Percentiles rank a stretch among this genome's conserved stretches.
Evolutionary conservation across 2,329 filamentous ascomycete species (phyloP).

Genomic region (Elsinoe batatas): DNA sequence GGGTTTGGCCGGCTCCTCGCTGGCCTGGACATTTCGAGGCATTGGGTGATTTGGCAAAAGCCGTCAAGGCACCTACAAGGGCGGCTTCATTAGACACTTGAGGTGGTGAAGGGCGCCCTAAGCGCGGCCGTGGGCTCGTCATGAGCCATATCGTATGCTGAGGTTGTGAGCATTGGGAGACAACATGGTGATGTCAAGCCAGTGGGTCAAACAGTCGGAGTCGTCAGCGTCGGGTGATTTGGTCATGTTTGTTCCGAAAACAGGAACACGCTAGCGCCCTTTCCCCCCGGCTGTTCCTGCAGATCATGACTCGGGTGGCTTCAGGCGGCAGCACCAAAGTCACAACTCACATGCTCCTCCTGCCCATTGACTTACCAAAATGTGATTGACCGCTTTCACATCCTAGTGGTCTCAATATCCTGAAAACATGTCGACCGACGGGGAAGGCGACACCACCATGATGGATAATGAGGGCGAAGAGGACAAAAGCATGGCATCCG

Average conservation of each 20-base stretch:
- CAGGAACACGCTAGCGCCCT: background rate
- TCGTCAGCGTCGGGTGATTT: background rate
- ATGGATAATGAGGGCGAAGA: slow-evolving; percentile 39
- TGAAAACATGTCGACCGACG: slow-evolving; percentile 14
- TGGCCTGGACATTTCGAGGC: background rate
- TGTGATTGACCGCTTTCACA: background rate
- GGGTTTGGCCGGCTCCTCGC: background rate
- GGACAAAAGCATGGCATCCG: slow-evolving; percentile 32
- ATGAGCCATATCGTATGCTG: slow-evolving; percentile 11
- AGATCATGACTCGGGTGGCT: slow-evolving; percentile 8
- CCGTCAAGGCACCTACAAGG: slow-evolving; percentile 8
- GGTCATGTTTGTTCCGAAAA: background rate
- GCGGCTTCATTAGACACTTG: slow-evolving; percentile 8
- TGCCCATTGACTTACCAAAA: background rate
- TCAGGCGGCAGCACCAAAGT: background rate
- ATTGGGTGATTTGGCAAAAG: slow-evolving; percentile 9
- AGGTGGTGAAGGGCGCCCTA: slow-evolving; percentile 8
- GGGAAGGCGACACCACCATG: slow-evolving; percentile 26
- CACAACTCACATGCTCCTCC: background rate
- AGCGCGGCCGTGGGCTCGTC: slow-evolving; percentile 12
- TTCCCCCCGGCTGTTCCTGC: slow-evolving; percentile 2
- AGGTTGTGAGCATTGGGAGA: background rate
- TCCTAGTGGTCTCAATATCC: background rate
- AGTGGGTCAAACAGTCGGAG: too few relatives aligned
- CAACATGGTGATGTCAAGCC: background rate